Percentiles rank a stretch among this genome's conserved stretches.
Conservation (phyloP, 371 early-diverging fungal species). For the Syncephalastrum sp. region DNA sequence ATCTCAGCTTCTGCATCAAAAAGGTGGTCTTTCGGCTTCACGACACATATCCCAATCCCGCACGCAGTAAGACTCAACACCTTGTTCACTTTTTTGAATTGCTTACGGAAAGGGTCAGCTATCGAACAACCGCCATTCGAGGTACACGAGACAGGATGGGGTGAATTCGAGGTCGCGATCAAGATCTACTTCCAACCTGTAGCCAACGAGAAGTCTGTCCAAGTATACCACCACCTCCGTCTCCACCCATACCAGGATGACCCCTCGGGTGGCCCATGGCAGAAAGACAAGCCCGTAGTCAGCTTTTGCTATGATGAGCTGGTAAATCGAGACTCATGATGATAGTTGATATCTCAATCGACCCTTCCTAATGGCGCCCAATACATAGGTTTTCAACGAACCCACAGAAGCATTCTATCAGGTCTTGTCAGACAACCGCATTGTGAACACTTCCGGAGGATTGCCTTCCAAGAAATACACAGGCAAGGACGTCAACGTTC, state of each 20-base stretch:
- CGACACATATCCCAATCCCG: conserved; percentile 90
- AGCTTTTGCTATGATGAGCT: conserved; percentile 82
- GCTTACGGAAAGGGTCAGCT: conserved; percentile 32
- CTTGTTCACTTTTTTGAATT: background rate
- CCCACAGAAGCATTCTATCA: conserved; percentile 84
- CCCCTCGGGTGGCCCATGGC: conserved; percentile 62
- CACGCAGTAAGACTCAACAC: conserved; percentile 56
- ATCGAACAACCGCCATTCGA: conserved; percentile 90
- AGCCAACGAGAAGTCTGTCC: conserved; percentile 80
- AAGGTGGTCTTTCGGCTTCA: conserved; percentile 95
- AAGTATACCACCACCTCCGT: conserved; percentile 81
- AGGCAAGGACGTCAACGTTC: conserved; percentile 27
- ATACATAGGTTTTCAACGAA: conserved; percentile 77
- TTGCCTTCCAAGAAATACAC: conserved; percentile 38
- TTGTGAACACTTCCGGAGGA: conserved; percentile 24
- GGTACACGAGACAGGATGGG: conserved; percentile 97
- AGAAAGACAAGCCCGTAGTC: conserved; percentile 74
- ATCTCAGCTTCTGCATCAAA: conserved; percentile 81
- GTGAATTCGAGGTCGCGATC: conserved; percentile 97
- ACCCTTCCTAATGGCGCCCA: background rate
- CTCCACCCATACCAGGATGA: conserved; percentile 79
- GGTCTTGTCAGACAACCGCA: conserved; percentile 56
- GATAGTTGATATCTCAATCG: background rate
- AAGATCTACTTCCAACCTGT: conserved; percentile 80
- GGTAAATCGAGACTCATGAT: conserved; percentile 29